Evolutionary conservation across 129 eudicot species (phyloP).

Genomic region (Helianthus annuus): HanXRQr2.0-SUNRISE NC_035442.2:25526725-25527224

Average conservation of each 20-base stretch:
- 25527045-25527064: constrained; percentile 81
- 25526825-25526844: not conserved
- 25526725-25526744: constrained; percentile 61
- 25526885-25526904: not conserved
- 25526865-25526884: not conserved
- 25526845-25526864: not conserved
- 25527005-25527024: constrained; percentile 77
- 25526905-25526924: not conserved
- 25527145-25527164: not conserved
- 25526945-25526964: constrained; percentile 46
- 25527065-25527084: constrained; percentile 91
- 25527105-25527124: constrained; percentile 30
- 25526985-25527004: constrained; percentile 97
- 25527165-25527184: constrained; percentile 93
- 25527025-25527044: constrained; percentile 76
- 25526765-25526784: constrained; percentile 7
- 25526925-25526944: not conserved
- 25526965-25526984: constrained; percentile 82
- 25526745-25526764: constrained; percentile 1
- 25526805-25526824: constrained; percentile 1
- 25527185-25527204: constrained; percentile 76
- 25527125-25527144: constrained; percentile 21
- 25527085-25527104: constrained; percentile 77
- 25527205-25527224: constrained; percentile 71
- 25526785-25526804: not conserved